These are phyloP conservation scores for Acanthamoeba lenticulata DNA, from an alignment of 208 protist genomes.

Conservation along the genomic window DNA sequence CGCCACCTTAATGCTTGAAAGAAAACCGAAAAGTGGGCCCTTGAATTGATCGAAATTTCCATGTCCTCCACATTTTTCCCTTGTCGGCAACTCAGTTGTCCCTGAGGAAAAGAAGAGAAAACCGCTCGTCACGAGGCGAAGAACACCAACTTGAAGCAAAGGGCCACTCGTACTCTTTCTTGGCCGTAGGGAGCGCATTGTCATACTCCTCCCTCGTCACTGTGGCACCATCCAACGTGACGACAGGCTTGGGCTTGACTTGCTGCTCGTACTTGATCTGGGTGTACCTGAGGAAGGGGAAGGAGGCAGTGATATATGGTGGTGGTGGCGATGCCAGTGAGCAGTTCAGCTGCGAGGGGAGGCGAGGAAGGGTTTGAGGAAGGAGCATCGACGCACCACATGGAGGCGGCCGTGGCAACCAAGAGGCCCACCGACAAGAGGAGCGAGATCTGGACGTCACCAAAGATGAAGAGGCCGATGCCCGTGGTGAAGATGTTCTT, in stretches of 20 bases:
- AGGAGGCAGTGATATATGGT: neutral
- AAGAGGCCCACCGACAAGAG: conserved; percentile 82
- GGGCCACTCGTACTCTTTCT: neutral
- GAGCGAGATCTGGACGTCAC: conserved; percentile 72
- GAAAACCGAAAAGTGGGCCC: too few relatives aligned
- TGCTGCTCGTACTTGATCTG: neutral
- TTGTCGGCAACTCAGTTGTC: too few relatives aligned
- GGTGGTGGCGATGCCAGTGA: neutral
- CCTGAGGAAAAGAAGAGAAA: neutral
- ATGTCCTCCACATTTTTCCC: too few relatives aligned
- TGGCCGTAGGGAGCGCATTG: neutral
- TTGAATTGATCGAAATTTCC: too few relatives aligned
- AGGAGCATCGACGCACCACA: conserved; percentile 77
- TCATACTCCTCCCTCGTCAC: neutral
- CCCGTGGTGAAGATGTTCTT: conserved; percentile 87
- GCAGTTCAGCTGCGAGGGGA: neutral
- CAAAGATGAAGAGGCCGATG: conserved; percentile 84
- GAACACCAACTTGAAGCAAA: neutral
- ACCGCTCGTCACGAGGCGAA: neutral
- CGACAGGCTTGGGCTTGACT: neutral
- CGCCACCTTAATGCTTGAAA: too few relatives aligned
- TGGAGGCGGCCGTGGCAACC: conserved; percentile 78
- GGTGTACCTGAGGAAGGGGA: neutral
- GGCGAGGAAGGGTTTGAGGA: neutral
- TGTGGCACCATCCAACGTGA: neutral